Percentiles rank a stretch among this genome's conserved stretches.
Conservation (phyloP, 257 asterid species). For the Gynochthodes officinalis region DNA sequence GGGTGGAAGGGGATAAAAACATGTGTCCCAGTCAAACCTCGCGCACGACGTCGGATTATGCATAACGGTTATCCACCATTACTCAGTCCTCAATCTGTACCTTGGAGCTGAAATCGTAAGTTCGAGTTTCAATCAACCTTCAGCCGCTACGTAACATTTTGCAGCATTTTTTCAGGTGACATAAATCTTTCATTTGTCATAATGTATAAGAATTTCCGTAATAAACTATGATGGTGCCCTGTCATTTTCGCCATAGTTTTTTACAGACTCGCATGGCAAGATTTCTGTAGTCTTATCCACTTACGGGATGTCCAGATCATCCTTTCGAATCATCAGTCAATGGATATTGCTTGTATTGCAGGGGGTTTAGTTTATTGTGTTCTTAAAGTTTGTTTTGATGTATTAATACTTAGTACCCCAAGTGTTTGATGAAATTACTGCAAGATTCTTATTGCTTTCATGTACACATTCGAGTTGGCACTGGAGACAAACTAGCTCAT, state of each 20-base stretch:
- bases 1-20: too few species aligned
- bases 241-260: neutral
- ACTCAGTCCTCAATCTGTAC: too few species aligned
- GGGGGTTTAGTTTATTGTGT: neutral
- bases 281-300: neutral
- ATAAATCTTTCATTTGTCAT: neutral
- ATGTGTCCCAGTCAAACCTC: too few species aligned
- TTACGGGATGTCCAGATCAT: neutral
- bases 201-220: neutral
- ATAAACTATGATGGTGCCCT: neutral
- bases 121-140: neutral
- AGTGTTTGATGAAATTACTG: slow-evolving; percentile 10
- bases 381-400: neutral
- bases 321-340: neutral
- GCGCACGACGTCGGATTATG: too few species aligned
- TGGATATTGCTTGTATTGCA: neutral
- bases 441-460: neutral
- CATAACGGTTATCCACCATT: too few species aligned
- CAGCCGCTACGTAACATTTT: neutral
- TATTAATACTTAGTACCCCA: neutral
- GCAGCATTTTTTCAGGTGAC: neutral
- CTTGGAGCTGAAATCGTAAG: too few species aligned
- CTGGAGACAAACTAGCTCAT: neutral
- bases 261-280: neutral
- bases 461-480: neutral